Base-by-base conservation (phyloP, 2,329 filamentous ascomycete genomes). In the Aspergillus transmontanensis region DNA sequence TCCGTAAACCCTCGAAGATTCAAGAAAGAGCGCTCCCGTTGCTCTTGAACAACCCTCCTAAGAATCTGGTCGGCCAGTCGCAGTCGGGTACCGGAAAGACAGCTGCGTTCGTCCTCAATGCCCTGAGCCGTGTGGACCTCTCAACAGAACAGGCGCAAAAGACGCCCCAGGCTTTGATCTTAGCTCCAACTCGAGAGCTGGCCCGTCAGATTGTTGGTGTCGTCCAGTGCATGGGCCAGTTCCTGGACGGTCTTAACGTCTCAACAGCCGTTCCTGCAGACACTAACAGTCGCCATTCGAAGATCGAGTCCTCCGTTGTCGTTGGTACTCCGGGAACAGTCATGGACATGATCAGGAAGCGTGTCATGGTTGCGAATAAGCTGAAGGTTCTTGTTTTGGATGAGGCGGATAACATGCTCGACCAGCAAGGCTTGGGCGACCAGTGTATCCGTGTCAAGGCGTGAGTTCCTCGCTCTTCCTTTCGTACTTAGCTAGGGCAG, bases 61-160 rank as follows among this genome's bases (percentile, higher is more conserved):
- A 86, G 68, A 98, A 98, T 80, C 91, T 99, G 86, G 94, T 99
- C 74, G 95, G 94, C 4, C 95, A 99, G 80, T 99, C 95, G n/a
- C 95, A 99, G 79, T 99, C 95, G 2, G 95, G 95, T 71, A 99
- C 95, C 23, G 95, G 95, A 74, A 99, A 99, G 84, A 99, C 95
- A 0, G 95, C 94, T 23, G 95, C 95, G 26, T 99, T 99, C 78
- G 92, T 95, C 53, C 89, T 97, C 66, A 96, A 96, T 65, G 91
- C 96, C 64, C 86, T 99, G 46, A 91, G 91, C 63, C 92, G 95
- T 66, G 81, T 98, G 74, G 93, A 99, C 73, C 86, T 94, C 63
- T 82, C 75, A 58, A 85, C 86, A 67, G 84, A 89, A 23, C 81
- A 87, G 32, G 84, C 86, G 68, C 73, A 74, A 51, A 75, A 71